Percentiles rank a stretch among this genome's conserved stretches.
Conservation (phyloP, 192 early-diverging fungal genomes). For the Rhizoclosmatium sp. region DNA sequence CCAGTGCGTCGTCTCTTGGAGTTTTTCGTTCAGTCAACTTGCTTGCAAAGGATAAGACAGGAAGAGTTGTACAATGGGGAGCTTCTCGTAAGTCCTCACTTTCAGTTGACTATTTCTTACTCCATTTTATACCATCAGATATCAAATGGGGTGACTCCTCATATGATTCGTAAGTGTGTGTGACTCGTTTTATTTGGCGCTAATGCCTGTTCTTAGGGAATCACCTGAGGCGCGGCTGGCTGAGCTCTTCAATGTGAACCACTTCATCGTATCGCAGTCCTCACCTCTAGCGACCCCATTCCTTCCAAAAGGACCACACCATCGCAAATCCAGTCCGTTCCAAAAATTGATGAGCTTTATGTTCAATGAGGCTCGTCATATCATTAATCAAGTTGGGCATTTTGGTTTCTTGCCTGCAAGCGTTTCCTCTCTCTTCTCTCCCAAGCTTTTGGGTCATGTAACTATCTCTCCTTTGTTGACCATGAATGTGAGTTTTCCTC, state of each 20-base stretch:
- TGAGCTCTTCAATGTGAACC: slow-evolving; percentile 85
- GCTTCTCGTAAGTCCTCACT: slow-evolving; percentile 40
- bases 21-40: slow-evolving; percentile 73
- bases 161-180: slow-evolving; percentile 52
- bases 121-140: slow-evolving; percentile 44
- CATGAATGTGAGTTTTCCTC: slow-evolving; percentile 45
- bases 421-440: slow-evolving; percentile 65
- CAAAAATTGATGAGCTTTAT: slow-evolving; percentile 58
- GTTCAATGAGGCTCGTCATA: slow-evolving; percentile 67
- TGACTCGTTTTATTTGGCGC: background rate
- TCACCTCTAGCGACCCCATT: slow-evolving; percentile 75
- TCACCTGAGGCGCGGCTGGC: slow-evolving; percentile 57
- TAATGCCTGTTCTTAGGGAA: background rate
- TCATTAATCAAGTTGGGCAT: slow-evolving; percentile 65
- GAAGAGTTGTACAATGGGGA: slow-evolving; percentile 72
- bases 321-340: slow-evolving; percentile 32
- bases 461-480: slow-evolving; percentile 71
- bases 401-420: slow-evolving; percentile 67
- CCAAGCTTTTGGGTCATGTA: slow-evolving; percentile 72
- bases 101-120: background rate
- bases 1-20: slow-evolving; percentile 74
- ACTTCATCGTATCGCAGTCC: slow-evolving; percentile 83
- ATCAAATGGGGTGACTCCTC: slow-evolving; percentile 74
- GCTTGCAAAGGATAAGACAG: slow-evolving; percentile 74
- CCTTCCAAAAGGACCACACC: slow-evolving; percentile 55